Evolutionary conservation across 768 basidiomycete genomes (phyloP), one percentile per base, ranked within the genome.

Genomic region (Mycena pura): DNA sequence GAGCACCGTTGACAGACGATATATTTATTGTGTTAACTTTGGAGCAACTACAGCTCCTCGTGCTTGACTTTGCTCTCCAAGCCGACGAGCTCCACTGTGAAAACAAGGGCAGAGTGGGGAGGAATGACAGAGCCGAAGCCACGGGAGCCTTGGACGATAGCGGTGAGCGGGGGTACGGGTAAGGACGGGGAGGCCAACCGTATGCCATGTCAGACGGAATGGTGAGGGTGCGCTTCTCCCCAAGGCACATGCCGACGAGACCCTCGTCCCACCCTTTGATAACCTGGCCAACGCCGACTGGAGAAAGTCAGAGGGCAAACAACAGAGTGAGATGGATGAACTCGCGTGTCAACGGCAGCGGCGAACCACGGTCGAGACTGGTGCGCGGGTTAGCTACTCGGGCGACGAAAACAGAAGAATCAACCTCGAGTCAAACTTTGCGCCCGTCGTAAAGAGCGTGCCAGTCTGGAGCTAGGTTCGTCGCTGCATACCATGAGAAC

Each of bases 391-490:
- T 13, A 45, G 41, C 15, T 22, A 6, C 10, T 15, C 24, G 24
- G 48, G 4, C 45, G 6, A 63, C 32, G 21, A 43, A 0, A 38
- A 29, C 38, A 8, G n/a, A 36, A 27, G 2, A 46, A 68, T 82
- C 7, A 68, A 90, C 85, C 93, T 95, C 9, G 93, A 95, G 75
- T 98, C 95, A 68, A 98, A 98, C 72, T 95, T 91, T 59, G 83
- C 83, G 8, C 94, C 94, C 49, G 81, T 86, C 10, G 83, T 75
- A 66, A 87, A 87, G 49, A 98, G 75, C 9, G 84, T 96, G 4
- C 95, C 96, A 5, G 92, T 93, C 86, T 96, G 74, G 3, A 36
- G 24, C 19, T 3, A 43, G 10, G 22, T 38, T 25, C 43, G 43
- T 45, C 21, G 43, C 29, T n/a, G n/a, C n/a, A n/a, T n/a, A 19